phyloP scores from a whole-genome alignment of 768 basidiomycete species.

The Pisolithus sp. region DNA sequence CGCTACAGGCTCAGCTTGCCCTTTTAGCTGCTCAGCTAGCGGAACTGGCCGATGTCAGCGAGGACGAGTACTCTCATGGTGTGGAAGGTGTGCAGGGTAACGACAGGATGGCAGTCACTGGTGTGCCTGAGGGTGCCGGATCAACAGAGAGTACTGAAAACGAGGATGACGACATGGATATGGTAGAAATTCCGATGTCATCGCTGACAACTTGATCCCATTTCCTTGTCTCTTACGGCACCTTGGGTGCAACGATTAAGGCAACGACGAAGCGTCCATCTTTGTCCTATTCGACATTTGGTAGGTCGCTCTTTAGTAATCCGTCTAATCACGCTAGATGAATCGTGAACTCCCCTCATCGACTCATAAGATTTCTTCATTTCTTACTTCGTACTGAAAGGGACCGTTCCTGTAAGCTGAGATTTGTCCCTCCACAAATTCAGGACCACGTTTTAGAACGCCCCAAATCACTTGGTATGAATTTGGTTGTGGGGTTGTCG shows the following conservation, averaged over 20 bases:
- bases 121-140: constrained; percentile 2
- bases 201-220: constrained; percentile 11
- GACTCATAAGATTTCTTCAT: too few species aligned
- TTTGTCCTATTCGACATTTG: too few species aligned
- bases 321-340: too few species aligned
- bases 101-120: not conserved
- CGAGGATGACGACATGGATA: constrained; percentile 19
- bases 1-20: constrained; percentile 67
- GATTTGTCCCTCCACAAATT: too few species aligned
- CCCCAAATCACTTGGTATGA: too few species aligned
- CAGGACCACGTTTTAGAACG: too few species aligned
- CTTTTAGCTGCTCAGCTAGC: constrained; percentile 67
- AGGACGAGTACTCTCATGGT: constrained; percentile 25
- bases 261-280: too few species aligned
- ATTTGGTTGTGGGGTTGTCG: too few species aligned
- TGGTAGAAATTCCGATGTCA: constrained; percentile 23
- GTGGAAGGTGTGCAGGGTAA: constrained; percentile 10
- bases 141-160: constrained; percentile 6
- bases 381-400: too few species aligned
- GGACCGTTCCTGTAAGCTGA: too few species aligned
- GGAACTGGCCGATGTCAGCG: constrained; percentile 49
- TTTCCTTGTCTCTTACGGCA: not conserved
- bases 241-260: not conserved
- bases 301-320: too few species aligned
- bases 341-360: too few species aligned